These are phyloP conservation scores for Clarireedia sp. DNA, from an alignment of 2,329 filamentous ascomycete species.

Conservation along the genomic window DNA sequence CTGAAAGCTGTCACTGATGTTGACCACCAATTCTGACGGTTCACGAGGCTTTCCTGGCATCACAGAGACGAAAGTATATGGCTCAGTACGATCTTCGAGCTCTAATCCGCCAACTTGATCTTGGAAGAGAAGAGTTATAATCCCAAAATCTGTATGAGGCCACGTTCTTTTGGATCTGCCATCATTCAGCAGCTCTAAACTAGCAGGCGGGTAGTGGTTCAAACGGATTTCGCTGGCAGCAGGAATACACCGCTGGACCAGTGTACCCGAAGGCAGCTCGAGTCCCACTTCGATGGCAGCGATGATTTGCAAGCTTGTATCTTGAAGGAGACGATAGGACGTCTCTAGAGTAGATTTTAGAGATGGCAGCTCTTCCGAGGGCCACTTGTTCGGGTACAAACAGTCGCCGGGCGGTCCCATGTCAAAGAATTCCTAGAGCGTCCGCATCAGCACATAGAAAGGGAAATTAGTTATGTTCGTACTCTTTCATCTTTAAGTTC, in stretches of 20 bases:
- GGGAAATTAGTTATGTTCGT: not conserved
- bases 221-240: slow-evolving; percentile 29
- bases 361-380: slow-evolving; percentile 26
- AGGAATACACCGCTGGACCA: not conserved
- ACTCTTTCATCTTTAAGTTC: not conserved
- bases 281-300: slow-evolving; percentile 6
- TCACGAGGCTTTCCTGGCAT: slow-evolving; percentile 29
- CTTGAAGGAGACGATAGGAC: slow-evolving; percentile 32
- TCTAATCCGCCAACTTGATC: slow-evolving; percentile 44
- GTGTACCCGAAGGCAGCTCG: not conserved
- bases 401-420: not conserved
- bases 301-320: slow-evolving; percentile 2
- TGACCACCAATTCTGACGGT: slow-evolving; percentile 32
- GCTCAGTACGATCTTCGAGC: slow-evolving; percentile 36
- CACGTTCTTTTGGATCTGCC: slow-evolving; percentile 11
- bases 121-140: slow-evolving; percentile 45
- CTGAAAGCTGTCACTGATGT: slow-evolving; percentile 35
- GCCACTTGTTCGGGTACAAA: not conserved
- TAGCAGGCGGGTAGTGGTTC: slow-evolving; percentile 34
- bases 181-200: slow-evolving; percentile 22
- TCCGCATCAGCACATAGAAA: not conserved
- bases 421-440: not conserved
- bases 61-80: slow-evolving; percentile 35
- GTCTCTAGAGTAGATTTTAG: slow-evolving; percentile 37
- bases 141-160: slow-evolving; percentile 44